Evolutionary conservation across 257 asterid species (phyloP), one percentile per base, ranked within the genome.

Genomic region (Lavandula angustifolia): DNA sequence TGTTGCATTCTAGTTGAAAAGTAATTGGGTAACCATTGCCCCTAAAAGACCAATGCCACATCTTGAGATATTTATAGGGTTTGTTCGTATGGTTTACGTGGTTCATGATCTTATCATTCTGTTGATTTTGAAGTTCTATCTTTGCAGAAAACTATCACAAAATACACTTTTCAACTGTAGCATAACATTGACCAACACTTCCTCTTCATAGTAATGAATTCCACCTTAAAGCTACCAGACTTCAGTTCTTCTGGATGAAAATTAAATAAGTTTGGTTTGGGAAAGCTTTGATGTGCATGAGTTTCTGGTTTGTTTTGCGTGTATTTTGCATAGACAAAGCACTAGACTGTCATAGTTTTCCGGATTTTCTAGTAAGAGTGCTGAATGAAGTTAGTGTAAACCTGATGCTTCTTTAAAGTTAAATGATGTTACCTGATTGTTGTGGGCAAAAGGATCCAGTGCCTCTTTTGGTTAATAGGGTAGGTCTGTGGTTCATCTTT

Each of bases 1-100:
- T 74, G 51, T 63, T 76, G 41, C 57, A 42, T 49, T 75, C 72
- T 56, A 58, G 76, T 70, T 74, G 62, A 13, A 37, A 63, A 59
- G 40, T 40, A 12, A 40, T 46, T 54, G 47, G 61, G 53, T 44
- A 22, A 59, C 65, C 57, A 40, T 52, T 31, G 60, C 60, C 60
- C 70, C 65, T 41, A 7, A 63, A 8, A 9, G 29, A 48, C 3
- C 32, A 43, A 49, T 38, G 58, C 35, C 51, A 31, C 3, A 32
- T 55, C 40, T 74, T 63, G 17, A 67, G 47, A 22, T 22, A 22
- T 22, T 22, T 22, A 22, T 22, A 22, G 27, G 27, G 27, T 22
- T 22, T 51, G 44, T 53, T 62, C 31, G 11, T 46, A 38, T 37
- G 56, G 34, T 54, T 70, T 34, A 44, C 41, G 47, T 49, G 43